Evolutionary conservation across 345 rosid species (phyloP).

Genomic region (Theobroma cacao): DNA sequence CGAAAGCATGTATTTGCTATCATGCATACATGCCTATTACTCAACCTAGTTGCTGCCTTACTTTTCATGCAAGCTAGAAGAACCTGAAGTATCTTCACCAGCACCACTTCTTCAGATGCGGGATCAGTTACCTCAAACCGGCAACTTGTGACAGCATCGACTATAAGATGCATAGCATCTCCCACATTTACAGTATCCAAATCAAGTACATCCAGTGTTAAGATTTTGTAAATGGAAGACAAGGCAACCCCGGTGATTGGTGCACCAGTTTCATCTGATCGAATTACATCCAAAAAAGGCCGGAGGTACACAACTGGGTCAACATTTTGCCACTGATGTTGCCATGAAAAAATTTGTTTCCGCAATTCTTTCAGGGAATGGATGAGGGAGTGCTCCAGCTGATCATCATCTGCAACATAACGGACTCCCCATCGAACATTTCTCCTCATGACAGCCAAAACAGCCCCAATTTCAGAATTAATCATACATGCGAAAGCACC

Average conservation of each 20-base stretch:
- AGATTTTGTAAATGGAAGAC: slow-evolving; percentile 71
- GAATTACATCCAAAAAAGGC: slow-evolving; percentile 72
- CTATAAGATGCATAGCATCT: slow-evolving; percentile 61
- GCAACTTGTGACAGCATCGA: slow-evolving; percentile 68
- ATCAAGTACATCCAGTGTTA: slow-evolving; percentile 58
- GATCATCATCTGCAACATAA: slow-evolving; percentile 57
- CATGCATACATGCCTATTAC: slow-evolving; percentile 68
- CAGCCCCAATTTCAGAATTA: slow-evolving; percentile 68
- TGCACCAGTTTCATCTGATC: slow-evolving; percentile 76
- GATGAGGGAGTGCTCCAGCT: slow-evolving; percentile 67
- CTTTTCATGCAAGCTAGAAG: slow-evolving; percentile 76
- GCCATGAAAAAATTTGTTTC: slow-evolving; percentile 63
- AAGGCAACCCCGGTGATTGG: slow-evolving; percentile 81
- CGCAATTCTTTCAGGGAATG: slow-evolving; percentile 68
- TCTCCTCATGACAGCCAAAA: slow-evolving; percentile 80
- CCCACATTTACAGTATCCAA: slow-evolving; percentile 54
- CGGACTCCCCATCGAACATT: slow-evolving; percentile 72
- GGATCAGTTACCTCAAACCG: slow-evolving; percentile 79
- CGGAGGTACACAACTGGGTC: slow-evolving; percentile 58
- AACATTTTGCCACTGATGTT: slow-evolving; percentile 44
- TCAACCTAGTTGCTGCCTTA: slow-evolving; percentile 57
- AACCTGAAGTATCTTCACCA: slow-evolving; percentile 84
- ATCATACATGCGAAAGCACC: slow-evolving; percentile 61
- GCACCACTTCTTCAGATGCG: slow-evolving; percentile 72
- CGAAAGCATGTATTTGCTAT: slow-evolving; percentile 70